phyloP scores from a whole-genome alignment of 108 stramenopile genomes.

The Discostella stelligeroides region DNA sequence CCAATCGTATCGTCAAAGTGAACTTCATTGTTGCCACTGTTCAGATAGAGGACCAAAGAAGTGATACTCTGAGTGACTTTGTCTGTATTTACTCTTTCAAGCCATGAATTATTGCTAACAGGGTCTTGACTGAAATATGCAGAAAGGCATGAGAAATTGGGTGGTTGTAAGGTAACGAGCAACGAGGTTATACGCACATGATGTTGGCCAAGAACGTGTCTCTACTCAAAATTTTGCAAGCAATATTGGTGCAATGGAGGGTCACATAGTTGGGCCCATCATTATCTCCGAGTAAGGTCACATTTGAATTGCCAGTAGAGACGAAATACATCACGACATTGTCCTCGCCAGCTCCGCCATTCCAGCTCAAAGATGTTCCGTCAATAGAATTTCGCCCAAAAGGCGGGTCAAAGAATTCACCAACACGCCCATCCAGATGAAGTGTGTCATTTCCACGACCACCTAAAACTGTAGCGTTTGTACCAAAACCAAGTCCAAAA shows the following conservation, averaged over 20 bases:
- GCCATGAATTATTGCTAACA: neutral
- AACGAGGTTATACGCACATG: neutral
- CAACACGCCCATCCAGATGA: slow-evolving; percentile 21
- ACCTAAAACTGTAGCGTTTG: slow-evolving; percentile 30
- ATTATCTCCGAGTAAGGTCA: slow-evolving; percentile 38
- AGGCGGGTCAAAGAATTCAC: neutral
- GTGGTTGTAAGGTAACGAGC: neutral
- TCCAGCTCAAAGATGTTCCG: slow-evolving; percentile 27
- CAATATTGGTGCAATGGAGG: slow-evolving; percentile 31
- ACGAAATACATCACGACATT: slow-evolving; percentile 19
- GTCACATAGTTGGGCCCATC: slow-evolving; percentile 21
- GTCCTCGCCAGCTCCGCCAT: slow-evolving; percentile 37
- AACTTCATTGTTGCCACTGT: slow-evolving; percentile 38
- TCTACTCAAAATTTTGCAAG: slow-evolving; percentile 24
- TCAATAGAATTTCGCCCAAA: slow-evolving; percentile 25
- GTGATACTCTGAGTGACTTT: slow-evolving; percentile 6
- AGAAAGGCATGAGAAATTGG: neutral
- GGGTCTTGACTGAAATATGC: slow-evolving; percentile 13
- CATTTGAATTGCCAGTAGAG: slow-evolving; percentile 24
- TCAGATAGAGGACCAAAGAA: slow-evolving; percentile 24
- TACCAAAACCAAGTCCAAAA: slow-evolving; percentile 18
- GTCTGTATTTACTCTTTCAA: slow-evolving; percentile 41
- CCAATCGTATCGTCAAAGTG: slow-evolving; percentile 50
- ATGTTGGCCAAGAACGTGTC: slow-evolving; percentile 51
- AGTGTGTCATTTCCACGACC: slow-evolving; percentile 37